Percentiles rank a stretch among this genome's conserved stretches.
Evolutionary conservation across 805 yeast species (phyloP).

Genomic region (Candida succiphila): DNA sequence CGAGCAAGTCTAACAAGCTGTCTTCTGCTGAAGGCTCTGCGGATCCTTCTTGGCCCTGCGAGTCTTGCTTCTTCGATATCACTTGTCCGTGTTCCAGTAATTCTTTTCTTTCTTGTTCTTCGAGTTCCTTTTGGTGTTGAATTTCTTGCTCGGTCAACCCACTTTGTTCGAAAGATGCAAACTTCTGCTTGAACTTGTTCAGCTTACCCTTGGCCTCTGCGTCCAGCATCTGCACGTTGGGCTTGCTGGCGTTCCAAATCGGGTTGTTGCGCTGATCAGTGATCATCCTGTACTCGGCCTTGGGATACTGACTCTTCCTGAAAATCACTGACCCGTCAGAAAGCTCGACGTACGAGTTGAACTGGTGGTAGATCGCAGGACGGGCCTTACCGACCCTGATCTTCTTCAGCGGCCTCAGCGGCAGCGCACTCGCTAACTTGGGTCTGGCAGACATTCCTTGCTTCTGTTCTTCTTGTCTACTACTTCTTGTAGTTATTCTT

Average conservation of each 20-base stretch:
- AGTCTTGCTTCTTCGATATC: slow-evolving; percentile 10
- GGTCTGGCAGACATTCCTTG: too few relatives aligned
- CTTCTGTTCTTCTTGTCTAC: slow-evolving; percentile 21
- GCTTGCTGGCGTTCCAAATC: slow-evolving; percentile 82
- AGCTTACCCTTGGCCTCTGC: slow-evolving; percentile 80
- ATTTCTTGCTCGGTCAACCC: slow-evolving; percentile 23
- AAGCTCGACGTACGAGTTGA: slow-evolving; percentile 80
- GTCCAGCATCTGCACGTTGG: slow-evolving; percentile 64
- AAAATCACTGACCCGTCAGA: slow-evolving; percentile 88
- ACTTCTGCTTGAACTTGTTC: slow-evolving; percentile 63
- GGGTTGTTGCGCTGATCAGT: slow-evolving; percentile 83
- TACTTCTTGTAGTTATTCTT: too few relatives aligned
- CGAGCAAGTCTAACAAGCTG: slow-evolving; percentile 51
- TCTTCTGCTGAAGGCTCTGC: slow-evolving; percentile 19
- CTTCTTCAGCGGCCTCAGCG: slow-evolving; percentile 53
- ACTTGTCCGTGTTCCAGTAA: slow-evolving; percentile 19
- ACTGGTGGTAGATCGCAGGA: slow-evolving; percentile 88
- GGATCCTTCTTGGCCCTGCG: too few relatives aligned
- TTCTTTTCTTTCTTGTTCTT: slow-evolving; percentile 18
- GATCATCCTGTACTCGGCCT: slow-evolving; percentile 74
- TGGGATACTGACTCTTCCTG: slow-evolving; percentile 82
- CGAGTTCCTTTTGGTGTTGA: slow-evolving; percentile 11
- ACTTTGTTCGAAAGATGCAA: slow-evolving; percentile 34
- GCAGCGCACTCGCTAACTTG: slow-evolving; percentile 17
- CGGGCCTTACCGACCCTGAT: slow-evolving; percentile 77